Base-by-base conservation (phyloP, 2,329 filamentous ascomycete species). In the Thielaviopsis euricoi region DNA sequence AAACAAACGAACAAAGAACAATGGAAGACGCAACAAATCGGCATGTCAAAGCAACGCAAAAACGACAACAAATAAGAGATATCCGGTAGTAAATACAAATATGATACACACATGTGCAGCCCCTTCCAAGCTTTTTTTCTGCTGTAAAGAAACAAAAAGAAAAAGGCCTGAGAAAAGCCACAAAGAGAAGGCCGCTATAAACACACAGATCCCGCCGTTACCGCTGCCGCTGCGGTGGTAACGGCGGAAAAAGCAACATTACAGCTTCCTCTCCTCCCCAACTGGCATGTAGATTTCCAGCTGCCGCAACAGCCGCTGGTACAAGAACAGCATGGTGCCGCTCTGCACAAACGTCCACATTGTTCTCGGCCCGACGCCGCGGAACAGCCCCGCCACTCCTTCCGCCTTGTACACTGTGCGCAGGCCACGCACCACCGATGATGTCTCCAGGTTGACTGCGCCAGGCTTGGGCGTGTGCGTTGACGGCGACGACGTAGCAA, bases 291-390 rank as follows among this genome's bases (percentile, higher is more conserved):
- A 72, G 48, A 70, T 64, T 58, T 90, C 86, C 63, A 97, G 78
- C 70, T 84, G 81, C 65, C 86, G 83, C 67, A 97, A 72, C 58
- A 97, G 75, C 61, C 84, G 86, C 73, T 97, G 91, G 70, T 97
- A 97, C 69, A 96, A 75, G 64, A 97, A 90, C 67, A 97, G 76
- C 91, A 97, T 97, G 63, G 89, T 95, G 49, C 90, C 87, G 66
- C 87, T 95, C 74, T 98, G 93, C 59, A 97, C 88, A 66, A 91
- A 95, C 22, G 93, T 98, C 93, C 93, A 98, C 15, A 97, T 88
- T 59, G 85, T 85, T 57, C 93, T 81, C 1, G 93, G 93, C 0
- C 91, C 91, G 1, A 98, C 91, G 25, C 93, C 93, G 59, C 93
- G 82, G 71, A 98, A 98, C 83, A 89, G 94, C 1, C 93, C 94